Evolutionary conservation across 805 yeast species (phyloP).

Genomic region (Schwanniomyces pseudopolymorphus): DNA sequence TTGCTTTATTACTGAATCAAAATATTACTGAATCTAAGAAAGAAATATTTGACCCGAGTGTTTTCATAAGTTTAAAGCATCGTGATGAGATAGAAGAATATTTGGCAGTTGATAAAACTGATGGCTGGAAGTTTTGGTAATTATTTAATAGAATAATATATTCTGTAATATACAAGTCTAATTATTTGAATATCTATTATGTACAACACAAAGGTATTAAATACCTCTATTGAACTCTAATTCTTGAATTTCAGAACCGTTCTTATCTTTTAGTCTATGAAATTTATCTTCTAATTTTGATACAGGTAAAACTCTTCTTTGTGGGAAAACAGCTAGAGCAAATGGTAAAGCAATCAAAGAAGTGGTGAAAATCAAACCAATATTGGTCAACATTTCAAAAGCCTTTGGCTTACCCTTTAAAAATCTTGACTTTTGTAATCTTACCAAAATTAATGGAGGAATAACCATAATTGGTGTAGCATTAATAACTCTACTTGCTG

Average conservation of each 20-base stretch:
- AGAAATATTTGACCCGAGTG: constrained; percentile 25
- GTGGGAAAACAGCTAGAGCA: constrained; percentile 95
- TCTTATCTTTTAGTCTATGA: constrained; percentile 55
- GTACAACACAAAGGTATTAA: constrained; percentile 29
- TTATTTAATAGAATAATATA: not conserved
- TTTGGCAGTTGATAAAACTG: constrained; percentile 43
- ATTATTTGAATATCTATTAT: not conserved
- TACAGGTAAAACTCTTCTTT: constrained; percentile 64
- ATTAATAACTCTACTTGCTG: constrained; percentile 88
- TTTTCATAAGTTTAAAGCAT: constrained; percentile 36
- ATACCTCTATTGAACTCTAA: constrained; percentile 95
- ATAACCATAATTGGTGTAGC: constrained; percentile 98
- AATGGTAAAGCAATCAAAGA: constrained; percentile 89
- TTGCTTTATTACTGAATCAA: constrained; percentile 46
- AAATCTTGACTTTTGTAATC: constrained; percentile 63
- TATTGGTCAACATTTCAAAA: constrained; percentile 67
- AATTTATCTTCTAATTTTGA: constrained; percentile 64
- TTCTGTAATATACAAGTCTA: constrained; percentile 1
- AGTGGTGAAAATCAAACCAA: constrained; percentile 83
- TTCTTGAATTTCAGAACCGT: constrained; percentile 55
- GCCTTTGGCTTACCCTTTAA: constrained; percentile 67
- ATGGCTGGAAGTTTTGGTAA: constrained; percentile 66
- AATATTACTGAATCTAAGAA: constrained; percentile 10
- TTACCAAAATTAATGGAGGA: constrained; percentile 84
- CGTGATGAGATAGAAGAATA: constrained; percentile 49